These are phyloP conservation scores for Diversispora epigaea DNA, from an alignment of 192 early-diverging fungal genomes.

Conservation along the genomic window DNA sequence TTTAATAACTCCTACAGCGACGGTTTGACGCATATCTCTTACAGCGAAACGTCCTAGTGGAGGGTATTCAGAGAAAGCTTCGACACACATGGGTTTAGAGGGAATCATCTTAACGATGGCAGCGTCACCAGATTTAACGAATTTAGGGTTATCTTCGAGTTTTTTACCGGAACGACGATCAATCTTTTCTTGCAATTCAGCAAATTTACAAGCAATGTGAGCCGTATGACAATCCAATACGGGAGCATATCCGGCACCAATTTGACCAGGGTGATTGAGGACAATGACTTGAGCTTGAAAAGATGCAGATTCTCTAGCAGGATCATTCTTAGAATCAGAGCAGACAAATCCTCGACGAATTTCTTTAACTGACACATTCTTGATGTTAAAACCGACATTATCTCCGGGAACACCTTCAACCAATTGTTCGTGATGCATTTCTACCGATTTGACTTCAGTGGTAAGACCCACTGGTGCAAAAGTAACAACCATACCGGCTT, in stretches of 20 bases:
- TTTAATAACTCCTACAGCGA: conserved; percentile 98
- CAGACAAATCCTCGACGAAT: conserved; percentile 95
- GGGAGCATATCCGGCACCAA: conserved; percentile 91
- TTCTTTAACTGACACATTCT: conserved; percentile 97
- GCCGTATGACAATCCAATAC: conserved; percentile 96
- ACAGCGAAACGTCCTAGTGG: conserved; percentile 96
- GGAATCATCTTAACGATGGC: conserved; percentile 95
- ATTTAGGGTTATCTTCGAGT: conserved; percentile 91
- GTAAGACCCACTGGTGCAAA: conserved; percentile 86
- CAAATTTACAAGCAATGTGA: conserved; percentile 96
- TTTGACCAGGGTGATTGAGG: conserved; percentile 96
- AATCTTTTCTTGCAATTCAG: conserved; percentile 90
- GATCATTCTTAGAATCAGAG: conserved; percentile 97
- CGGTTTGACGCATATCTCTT: conserved; percentile 97
- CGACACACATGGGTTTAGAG: conserved; percentile 95
- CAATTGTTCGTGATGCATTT: conserved; percentile 97
- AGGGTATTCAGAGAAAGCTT: conserved; percentile 89
- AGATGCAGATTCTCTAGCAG: conserved; percentile 86
- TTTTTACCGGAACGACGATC: conserved; percentile 94
- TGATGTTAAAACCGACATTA: conserved; percentile 99
- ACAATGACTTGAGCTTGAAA: conserved; percentile 96
- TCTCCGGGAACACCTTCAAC: conserved; percentile 88
- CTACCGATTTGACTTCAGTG: conserved; percentile 96
- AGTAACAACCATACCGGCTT: conserved; percentile 85
- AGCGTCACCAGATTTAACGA: conserved; percentile 92